Evolutionary conservation across 2,329 filamentous ascomycete species (phyloP).

Genomic region (Bipolaris cookei): DNA sequence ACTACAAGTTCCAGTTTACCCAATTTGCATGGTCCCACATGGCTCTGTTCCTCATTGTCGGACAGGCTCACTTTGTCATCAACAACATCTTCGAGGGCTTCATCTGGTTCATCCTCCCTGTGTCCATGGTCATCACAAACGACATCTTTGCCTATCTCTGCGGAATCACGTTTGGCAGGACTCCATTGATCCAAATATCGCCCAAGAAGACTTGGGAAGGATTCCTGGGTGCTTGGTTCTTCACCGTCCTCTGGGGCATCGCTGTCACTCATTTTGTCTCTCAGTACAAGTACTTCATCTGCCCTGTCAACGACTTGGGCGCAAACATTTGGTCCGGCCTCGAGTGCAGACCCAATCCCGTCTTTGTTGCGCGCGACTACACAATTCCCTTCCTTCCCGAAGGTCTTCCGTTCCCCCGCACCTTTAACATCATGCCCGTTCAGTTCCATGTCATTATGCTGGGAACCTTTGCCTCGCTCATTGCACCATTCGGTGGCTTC

Average conservation of each 20-base stretch:
- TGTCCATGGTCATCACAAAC: conserved; percentile 94
- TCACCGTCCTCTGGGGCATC: conserved; percentile 86
- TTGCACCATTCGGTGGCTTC: conserved; percentile 97
- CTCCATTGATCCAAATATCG: conserved; percentile 95
- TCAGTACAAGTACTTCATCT: conserved; percentile 96
- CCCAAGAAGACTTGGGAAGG: conserved; percentile 99
- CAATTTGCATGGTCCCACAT: conserved; percentile 99
- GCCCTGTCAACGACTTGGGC: conserved; percentile 94
- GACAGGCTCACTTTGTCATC: conserved; percentile 99
- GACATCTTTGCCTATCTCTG: conserved; percentile 99
- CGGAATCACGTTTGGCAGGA: conserved; percentile 94
- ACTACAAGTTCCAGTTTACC: conserved; percentile 98
- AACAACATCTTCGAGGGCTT: conserved; percentile 99
- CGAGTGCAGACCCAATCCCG: conserved; percentile 87
- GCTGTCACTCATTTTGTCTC: conserved; percentile 82
- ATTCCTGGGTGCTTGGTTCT: conserved; percentile 94
- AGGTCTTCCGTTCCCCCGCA: conserved; percentile 66
- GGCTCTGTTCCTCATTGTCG: conserved; percentile 96
- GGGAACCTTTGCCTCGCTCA: conserved; percentile 92
- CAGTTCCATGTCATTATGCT: conserved; percentile 92
- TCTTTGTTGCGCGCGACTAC: conserved; percentile 81
- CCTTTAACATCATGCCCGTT: conserved; percentile 81
- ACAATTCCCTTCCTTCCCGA: conserved; percentile 62
- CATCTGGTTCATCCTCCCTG: conserved; percentile 99
- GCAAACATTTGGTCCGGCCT: conserved; percentile 92